Base-by-base conservation (phyloP, 768 basidiomycete genomes). In the Leccinum subtestaceum region DNA sequence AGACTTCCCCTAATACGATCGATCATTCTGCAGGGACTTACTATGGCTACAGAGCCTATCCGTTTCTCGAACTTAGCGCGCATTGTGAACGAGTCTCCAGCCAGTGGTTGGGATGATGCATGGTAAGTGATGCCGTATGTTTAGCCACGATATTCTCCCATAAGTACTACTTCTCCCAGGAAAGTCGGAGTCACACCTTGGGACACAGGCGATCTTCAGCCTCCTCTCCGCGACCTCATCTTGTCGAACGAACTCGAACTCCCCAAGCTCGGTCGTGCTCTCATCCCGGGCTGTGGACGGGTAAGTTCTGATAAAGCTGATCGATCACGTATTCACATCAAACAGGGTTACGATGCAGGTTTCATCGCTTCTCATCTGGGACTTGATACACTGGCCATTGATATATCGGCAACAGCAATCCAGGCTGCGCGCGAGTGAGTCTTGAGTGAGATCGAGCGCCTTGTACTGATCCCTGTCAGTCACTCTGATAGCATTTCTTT, bases 201-300 rank as follows among this genome's bases (percentile, higher is more conserved):
- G 87, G 87, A 89, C 62, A 66, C 67, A 6, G 81, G 85, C 3
- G 69, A 74, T 6, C 64, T 76, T 4, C 87, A 88, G 62, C 85
- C 83, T 6, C 78, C 86, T 1, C 72, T 89, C 56, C 71, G 67
- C 25, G 82, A 84, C 52, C 68, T 85, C 1, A 66, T 88, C 25
- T 73, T 81, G 50, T 78, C 79, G 2, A 74, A 74, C 15, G 70
- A 75, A 31, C 63, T 85, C 15, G 68, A 76, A 0, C 74, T 82
- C 47, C 82, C 86, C 5, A 74, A 58, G 31, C 48, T 56, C 48
- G 78, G 76, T 5, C 72, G 77, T 46, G 83, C 81, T 5, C 68
- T 85, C 2, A 76, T 85, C 11, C 82, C 83, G 0, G 85, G 85
- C 0, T 89, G 87, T 65, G 88, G 88, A 12, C 76, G 70, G 77